These are phyloP conservation scores for Hanseniaspora osmophila DNA, from an alignment of 805 yeast genomes.

Conservation along the genomic window DNA sequence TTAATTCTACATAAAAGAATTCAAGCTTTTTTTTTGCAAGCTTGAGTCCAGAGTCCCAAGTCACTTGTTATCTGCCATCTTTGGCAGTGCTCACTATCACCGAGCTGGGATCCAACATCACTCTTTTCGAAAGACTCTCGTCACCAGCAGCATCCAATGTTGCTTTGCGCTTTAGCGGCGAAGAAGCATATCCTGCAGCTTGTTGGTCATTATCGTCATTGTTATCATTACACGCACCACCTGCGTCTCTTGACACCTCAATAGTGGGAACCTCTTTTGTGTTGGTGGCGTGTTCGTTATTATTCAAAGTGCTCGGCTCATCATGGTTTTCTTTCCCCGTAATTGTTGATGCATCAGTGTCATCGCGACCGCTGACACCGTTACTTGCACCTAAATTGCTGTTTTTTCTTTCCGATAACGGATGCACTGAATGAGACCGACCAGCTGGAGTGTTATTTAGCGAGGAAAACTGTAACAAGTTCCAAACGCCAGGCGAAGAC, in stretches of 20 bases:
- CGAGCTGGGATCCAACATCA: background rate
- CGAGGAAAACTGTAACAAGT: conserved; percentile 66
- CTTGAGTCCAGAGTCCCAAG: too few relatives aligned
- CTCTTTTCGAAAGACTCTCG: background rate
- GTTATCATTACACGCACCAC: conserved; percentile 19
- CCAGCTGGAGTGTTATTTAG: conserved; percentile 22
- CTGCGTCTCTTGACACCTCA: conserved; percentile 15
- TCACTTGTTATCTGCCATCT: too few relatives aligned
- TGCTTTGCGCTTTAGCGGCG: background rate
- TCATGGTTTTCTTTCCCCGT: background rate
- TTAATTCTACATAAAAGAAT: too few relatives aligned
- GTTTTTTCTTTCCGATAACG: background rate
- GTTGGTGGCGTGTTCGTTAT: conserved; percentile 6
- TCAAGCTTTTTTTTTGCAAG: too few relatives aligned
- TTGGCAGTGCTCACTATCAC: background rate
- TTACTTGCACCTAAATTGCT: background rate
- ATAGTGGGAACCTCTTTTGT: conserved; percentile 4
- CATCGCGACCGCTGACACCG: conserved; percentile 3
- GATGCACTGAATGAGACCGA: conserved; percentile 1
- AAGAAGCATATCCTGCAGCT: conserved; percentile 1
- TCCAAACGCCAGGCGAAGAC: conserved; percentile 85
- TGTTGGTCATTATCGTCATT: conserved; percentile 9
- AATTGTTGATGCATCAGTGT: background rate
- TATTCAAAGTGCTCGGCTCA: background rate
- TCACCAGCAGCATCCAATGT: background rate